These are phyloP conservation scores for Colletotrichum sp. DNA, from an alignment of 2,329 filamentous ascomycete species.

Conservation along the genomic window DNA sequence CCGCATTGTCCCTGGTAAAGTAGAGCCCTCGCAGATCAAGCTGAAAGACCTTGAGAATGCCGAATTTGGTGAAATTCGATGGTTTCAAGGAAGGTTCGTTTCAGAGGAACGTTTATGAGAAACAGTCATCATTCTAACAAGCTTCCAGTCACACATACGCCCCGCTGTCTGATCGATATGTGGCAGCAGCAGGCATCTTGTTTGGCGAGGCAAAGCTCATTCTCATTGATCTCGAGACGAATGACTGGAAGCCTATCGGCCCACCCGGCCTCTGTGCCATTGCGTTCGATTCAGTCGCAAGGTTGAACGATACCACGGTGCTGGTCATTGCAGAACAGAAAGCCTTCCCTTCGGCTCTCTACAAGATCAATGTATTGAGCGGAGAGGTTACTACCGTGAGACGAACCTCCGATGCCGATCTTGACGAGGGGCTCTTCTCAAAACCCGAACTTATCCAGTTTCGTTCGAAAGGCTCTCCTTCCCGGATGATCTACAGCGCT, in stretches of 20 bases:
- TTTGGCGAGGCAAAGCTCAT: constrained; percentile 39
- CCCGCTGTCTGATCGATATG: constrained; percentile 35
- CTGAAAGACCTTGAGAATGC: constrained; percentile 44
- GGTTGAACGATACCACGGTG: constrained; percentile 38
- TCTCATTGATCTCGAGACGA: constrained; percentile 39
- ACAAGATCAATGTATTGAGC: constrained; percentile 33
- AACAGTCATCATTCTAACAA: background rate
- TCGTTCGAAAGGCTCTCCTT: constrained; percentile 28
- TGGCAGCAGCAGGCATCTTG: constrained; percentile 38
- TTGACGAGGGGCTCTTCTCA: constrained; percentile 38
- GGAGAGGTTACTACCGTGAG: constrained; percentile 32
- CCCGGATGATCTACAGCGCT: constrained; percentile 46
- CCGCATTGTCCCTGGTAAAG: constrained; percentile 32
- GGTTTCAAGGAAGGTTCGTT: constrained; percentile 35
- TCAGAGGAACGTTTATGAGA: rapidly evolving
- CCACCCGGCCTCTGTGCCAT: constrained; percentile 28
- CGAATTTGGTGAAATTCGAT: constrained; percentile 41
- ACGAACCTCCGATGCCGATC: constrained; percentile 34
- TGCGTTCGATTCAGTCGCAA: constrained; percentile 36
- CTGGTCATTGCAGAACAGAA: constrained; percentile 42
- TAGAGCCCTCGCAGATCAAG: constrained; percentile 31
- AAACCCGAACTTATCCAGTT: constrained; percentile 39
- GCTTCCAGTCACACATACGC: constrained; percentile 41
- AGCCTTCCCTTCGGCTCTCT: constrained; percentile 35
- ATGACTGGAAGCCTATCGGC: constrained; percentile 34